Conservation (phyloP, 306 rosid genomes). For the Fragaria iinumae region DNA sequence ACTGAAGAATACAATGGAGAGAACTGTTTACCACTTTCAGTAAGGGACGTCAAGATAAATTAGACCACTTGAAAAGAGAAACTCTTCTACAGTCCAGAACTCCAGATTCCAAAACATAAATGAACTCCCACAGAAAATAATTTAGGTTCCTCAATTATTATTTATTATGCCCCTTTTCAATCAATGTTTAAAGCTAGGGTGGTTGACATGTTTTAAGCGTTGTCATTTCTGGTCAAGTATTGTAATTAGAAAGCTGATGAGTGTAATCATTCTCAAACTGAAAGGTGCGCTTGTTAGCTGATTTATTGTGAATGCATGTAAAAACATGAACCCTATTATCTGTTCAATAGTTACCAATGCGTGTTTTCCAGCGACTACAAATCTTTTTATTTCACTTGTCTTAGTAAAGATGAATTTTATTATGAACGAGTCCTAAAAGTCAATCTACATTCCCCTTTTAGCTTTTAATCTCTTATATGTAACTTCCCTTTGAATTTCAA, state of each 20-base stretch:
- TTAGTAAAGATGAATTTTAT: not conserved
- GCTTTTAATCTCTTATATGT: not conserved
- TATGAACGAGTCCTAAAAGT: not conserved
- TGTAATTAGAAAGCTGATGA: not conserved
- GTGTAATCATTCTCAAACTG: not conserved
- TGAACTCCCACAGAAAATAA: not conserved
- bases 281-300: not conserved
- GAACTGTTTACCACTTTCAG: not conserved
- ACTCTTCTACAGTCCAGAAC: not conserved
- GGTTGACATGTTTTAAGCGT: not conserved
- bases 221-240: not conserved
- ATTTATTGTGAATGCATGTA: not conserved
- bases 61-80: not conserved
- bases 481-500: not conserved
- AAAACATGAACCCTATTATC: not conserved
- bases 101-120: not conserved
- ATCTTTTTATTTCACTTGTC: constrained; percentile 10
- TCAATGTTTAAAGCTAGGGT: not conserved
- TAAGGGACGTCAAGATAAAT: not conserved
- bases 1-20: not conserved
- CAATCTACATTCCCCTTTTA: not conserved
- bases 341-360: not conserved
- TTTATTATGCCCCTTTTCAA: not conserved
- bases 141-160: not conserved
- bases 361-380: not conserved